Evolutionary conservation across 2,329 filamentous ascomycete genomes (phyloP), one percentile per base, ranked within the genome.

Genomic region (Amesomyces nigricolor): DNA sequence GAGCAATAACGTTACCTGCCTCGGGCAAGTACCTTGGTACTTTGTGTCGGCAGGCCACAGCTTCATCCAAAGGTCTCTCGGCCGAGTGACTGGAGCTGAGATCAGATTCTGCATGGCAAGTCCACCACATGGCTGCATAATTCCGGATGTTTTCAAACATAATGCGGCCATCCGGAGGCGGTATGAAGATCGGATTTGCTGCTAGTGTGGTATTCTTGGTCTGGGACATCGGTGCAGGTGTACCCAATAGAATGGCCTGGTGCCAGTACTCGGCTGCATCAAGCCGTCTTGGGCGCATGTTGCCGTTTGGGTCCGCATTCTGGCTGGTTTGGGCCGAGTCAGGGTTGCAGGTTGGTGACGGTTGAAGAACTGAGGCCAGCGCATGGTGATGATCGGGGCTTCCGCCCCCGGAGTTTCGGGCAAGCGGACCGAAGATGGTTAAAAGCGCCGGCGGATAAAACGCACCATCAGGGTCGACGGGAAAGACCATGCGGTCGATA

Each of bases 341-440:
- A 11, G 14, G 29, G 35, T 30, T 13, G 17, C 5, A 10, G 11
- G 17, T 13, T 22, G 49, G 5, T 35, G 29, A 19, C 3, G 16
- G n/a, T 17, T 13, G 1, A 29, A 45, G 30, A 14, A 16, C 22
- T 26, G 13, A 22, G 26, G 43, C 43, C 14, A 9, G 13, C 9
- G 38, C 14, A 14, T 35, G 30, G n/a, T 35, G n/a, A 17, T 17
- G 32, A n/a, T 7, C 16, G 43, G 40, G 29, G 30, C 10, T 43
- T 40, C 39, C 17, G 43, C 13, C 30, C 47, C 35, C 32, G 40
- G 50, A 57, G 14, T 16, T 42, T 40, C 22, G 49, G 54, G 11
- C 32, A 47, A 42, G 26, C 46, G 50, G 45, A 42, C 50, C 45
- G 54, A 52, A 53, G 16, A 14, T 14, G 45, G 38, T 37, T 11